phyloP scores from a whole-genome alignment of 768 basidiomycete species.

The Pulveroboletus sp. region DNA sequence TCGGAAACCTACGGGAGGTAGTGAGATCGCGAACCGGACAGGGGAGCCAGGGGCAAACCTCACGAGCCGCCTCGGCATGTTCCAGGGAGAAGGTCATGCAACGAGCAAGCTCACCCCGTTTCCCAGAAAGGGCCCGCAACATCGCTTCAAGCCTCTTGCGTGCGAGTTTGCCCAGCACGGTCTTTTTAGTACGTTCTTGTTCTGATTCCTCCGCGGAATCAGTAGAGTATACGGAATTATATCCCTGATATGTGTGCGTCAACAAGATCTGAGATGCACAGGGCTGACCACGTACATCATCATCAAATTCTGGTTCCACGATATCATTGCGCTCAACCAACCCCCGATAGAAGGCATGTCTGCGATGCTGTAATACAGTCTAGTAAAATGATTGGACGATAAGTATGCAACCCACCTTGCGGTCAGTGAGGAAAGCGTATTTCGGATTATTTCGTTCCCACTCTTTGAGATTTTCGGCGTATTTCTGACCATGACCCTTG shows the following conservation, averaged over 20 bases:
- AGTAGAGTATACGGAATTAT: conserved; percentile 84
- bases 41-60: conserved; percentile 45
- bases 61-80: conserved; percentile 92
- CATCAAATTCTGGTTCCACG: conserved; percentile 71
- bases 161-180: conserved; percentile 71
- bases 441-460: conserved; percentile 79
- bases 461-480: conserved; percentile 69
- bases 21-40: not conserved
- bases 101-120: conserved; percentile 85
- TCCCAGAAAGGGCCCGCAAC: conserved; percentile 81
- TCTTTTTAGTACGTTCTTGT: conserved; percentile 75
- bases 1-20: conserved; percentile 65
- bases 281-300: conserved; percentile 52
- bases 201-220: conserved; percentile 96
- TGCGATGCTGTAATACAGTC: conserved; percentile 50
- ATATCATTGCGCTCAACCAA: conserved; percentile 55
- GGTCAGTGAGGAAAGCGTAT: conserved; percentile 69
- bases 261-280: not conserved
- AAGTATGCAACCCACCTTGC: conserved; percentile 41
- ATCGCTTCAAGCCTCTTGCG: conserved; percentile 85
- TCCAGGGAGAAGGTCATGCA: conserved; percentile 98
- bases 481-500: conserved; percentile 71
- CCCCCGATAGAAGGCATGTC: conserved; percentile 67
- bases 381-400: conserved; percentile 2
- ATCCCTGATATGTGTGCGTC: conserved; percentile 50